Evolutionary conservation across 2,329 filamentous ascomycete genomes (phyloP).

Genomic region (Botryotinia convoluta): DNA sequence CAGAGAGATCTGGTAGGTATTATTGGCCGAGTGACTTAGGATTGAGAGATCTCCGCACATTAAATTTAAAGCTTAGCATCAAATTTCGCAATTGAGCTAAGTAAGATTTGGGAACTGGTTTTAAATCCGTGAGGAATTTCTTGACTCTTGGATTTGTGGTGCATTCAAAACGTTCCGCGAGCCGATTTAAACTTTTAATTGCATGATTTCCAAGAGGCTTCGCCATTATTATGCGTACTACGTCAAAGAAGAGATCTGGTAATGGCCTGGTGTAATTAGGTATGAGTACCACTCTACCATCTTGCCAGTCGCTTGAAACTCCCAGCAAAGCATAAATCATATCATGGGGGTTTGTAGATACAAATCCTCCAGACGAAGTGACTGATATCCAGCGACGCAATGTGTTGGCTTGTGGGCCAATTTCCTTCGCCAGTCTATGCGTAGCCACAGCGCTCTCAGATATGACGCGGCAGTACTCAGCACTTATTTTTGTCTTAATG

Average conservation of each 20-base stretch:
- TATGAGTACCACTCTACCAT: neutral
- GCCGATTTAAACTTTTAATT: neutral
- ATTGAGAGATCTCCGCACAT: too few relatives aligned
- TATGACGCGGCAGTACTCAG: neutral
- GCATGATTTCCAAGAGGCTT: fast-evolving
- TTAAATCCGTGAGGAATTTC: too few relatives aligned
- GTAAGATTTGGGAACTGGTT: too few relatives aligned
- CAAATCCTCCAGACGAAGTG: too few relatives aligned
- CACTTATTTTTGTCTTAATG: too few relatives aligned
- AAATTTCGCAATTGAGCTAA: too few relatives aligned
- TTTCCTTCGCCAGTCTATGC: neutral
- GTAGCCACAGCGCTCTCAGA: fast-evolving
- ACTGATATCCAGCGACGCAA: neutral
- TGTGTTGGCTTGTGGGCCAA: fast-evolving
- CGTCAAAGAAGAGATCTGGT: neutral
- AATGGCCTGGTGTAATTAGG: neutral
- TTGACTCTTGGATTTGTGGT: neutral
- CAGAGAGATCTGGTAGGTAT: neutral
- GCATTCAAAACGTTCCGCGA: neutral
- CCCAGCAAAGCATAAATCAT: neutral
- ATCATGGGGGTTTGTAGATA: neutral
- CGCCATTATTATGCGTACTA: neutral
- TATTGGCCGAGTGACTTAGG: neutral
- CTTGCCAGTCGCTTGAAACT: neutral
- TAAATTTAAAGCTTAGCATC: too few relatives aligned